These are phyloP conservation scores for Phytophthora idaei DNA, from an alignment of 352 stramenopile genomes.

Conservation along the genomic window DNA sequence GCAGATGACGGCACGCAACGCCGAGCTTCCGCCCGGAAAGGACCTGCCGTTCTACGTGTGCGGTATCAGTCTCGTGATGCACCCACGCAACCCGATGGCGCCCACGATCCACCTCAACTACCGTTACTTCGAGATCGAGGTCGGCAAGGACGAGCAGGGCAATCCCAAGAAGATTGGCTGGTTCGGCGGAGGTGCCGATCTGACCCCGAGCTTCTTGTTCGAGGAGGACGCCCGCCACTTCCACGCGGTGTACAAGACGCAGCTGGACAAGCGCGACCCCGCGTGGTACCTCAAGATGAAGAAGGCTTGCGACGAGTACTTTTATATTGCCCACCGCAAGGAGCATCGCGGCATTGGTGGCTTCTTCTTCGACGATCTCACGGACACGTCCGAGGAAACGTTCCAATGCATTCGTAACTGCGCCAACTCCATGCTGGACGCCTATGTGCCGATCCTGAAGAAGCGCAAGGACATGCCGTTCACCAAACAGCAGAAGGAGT, in stretches of 20 bases:
- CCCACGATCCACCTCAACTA: conserved; percentile 99
- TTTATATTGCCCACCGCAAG: conserved; percentile 96
- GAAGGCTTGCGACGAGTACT: conserved; percentile 97
- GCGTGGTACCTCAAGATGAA: conserved; percentile 96
- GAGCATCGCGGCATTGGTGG: conserved; percentile 96
- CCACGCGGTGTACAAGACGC: conserved; percentile 96
- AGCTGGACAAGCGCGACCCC: conserved; percentile 94
- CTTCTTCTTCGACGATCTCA: conserved; percentile 99
- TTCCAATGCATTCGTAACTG: conserved; percentile 83
- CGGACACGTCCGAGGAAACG: conserved; percentile 91
- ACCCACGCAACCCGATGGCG: conserved; percentile 93
- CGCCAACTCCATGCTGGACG: conserved; percentile 85
- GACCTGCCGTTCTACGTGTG: conserved; percentile 96
- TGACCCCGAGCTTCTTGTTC: conserved; percentile 97
- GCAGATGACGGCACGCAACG: conserved; percentile 84
- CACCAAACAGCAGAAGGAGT: conserved; percentile 96
- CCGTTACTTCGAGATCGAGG: conserved; percentile 97
- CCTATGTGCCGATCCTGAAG: conserved; percentile 97
- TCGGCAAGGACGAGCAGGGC: conserved; percentile 71
- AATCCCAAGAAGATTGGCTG: conserved; percentile 86
- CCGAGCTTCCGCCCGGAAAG: conserved; percentile 28
- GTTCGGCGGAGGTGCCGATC: conserved; percentile 98
- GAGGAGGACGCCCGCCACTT: conserved; percentile 97
- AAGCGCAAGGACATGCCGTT: conserved; percentile 96
- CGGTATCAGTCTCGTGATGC: conserved; percentile 96